These are phyloP conservation scores for Solanum chacoense DNA, from an alignment of 305 asterid species.

Conservation along the genomic window DNA sequence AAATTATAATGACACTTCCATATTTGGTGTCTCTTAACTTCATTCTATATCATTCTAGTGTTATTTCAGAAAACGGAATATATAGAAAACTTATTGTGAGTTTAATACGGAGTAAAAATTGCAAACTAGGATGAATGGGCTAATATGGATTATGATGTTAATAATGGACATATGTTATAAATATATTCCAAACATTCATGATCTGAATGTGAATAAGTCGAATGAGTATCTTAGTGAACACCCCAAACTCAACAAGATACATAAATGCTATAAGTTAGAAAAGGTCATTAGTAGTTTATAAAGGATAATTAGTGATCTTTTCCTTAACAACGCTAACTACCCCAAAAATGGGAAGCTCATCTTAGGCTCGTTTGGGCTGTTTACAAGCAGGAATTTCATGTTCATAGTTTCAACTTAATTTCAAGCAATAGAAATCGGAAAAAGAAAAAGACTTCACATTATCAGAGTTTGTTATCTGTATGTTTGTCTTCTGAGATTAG, in stretches of 20 bases:
- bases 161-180: not conserved
- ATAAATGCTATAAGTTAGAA: not conserved
- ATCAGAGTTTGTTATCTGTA: not conserved
- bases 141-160: not conserved
- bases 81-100: not conserved
- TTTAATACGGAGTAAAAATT: not conserved
- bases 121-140: not conserved
- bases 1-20: not conserved
- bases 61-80: not conserved
- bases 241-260: not conserved
- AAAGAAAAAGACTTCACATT: not conserved
- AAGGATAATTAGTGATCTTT: not conserved
- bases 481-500: not conserved
- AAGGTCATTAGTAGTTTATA: not conserved
- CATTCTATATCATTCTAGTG: not conserved
- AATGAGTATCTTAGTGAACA: not conserved
- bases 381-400: not conserved
- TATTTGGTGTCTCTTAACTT: not conserved
- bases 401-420: not conserved
- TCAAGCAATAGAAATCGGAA: not conserved
- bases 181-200: not conserved
- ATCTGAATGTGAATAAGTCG: not conserved
- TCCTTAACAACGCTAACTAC: not conserved
- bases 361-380: not conserved
- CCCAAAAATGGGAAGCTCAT: not conserved